Evolutionary conservation across 345 rosid genomes (phyloP).

Genomic region (Eucalyptus curtisii): DNA sequence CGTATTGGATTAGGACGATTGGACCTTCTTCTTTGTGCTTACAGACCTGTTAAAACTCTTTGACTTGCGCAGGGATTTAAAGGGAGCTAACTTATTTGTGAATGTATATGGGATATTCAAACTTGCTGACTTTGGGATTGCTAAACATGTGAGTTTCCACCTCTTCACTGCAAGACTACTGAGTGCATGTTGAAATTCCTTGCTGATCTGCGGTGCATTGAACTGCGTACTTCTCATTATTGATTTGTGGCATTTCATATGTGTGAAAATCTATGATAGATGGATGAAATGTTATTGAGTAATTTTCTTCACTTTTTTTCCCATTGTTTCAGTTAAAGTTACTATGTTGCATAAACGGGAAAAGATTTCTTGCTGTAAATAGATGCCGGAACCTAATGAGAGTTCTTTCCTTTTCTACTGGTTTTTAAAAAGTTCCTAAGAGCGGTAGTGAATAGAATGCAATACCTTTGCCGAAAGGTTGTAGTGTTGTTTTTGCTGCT

Average conservation of each 20-base stretch:
- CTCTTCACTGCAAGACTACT: not conserved
- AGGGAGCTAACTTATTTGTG: conserved; percentile 88
- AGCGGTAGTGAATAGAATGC: no score
- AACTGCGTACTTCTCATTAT: no score
- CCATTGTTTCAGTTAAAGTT: not conserved
- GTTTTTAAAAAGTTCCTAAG: no score
- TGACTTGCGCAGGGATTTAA: conserved; percentile 54
- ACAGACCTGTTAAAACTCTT: not conserved
- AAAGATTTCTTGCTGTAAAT: not conserved
- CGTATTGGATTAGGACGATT: not conserved
- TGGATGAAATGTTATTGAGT: no score
- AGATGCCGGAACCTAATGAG: not conserved
- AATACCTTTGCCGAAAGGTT: not conserved
- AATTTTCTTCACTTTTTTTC: not conserved
- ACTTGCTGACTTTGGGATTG: conserved; percentile 95
- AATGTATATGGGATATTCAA: conserved; percentile 84
- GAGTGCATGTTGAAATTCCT: no score
- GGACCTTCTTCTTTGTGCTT: not conserved
- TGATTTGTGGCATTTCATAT: no score
- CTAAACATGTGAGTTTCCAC: conserved; percentile 66
- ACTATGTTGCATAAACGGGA: not conserved
- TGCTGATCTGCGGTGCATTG: no score
- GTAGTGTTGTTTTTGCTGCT: not conserved
- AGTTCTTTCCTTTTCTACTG: no score
- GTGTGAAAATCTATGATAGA: no score